Conservation (phyloP, 2,329 filamentous ascomycete species). For the Camillea tinctor region DNA sequence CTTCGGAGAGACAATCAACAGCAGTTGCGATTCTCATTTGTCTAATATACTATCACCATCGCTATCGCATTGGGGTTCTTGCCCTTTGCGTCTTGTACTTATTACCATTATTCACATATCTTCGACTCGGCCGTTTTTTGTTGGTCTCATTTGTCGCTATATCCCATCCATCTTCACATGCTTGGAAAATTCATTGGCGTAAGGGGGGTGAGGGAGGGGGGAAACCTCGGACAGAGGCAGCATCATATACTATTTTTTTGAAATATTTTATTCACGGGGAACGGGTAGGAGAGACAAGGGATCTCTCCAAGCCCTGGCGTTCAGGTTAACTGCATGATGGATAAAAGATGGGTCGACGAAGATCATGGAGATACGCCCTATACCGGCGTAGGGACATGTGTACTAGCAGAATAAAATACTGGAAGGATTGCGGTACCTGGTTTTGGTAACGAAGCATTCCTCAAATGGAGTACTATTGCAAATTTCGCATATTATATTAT, state of each 20-base stretch:
- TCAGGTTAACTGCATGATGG: constrained; percentile 29
- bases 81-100: constrained; percentile 13
- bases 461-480: neutral
- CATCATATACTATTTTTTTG: constrained; percentile 20
- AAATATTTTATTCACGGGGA: constrained; percentile 12
- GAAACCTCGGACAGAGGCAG: constrained; percentile 17
- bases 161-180: constrained; percentile 1
- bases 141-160: constrained; percentile 20
- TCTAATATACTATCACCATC: constrained; percentile 16
- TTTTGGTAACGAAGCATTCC: neutral
- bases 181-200: constrained; percentile 23
- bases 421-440: constrained; percentile 1
- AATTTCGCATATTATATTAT: neutral
- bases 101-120: constrained; percentile 17
- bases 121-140: neutral
- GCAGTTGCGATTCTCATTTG: constrained; percentile 22
- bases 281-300: constrained; percentile 18
- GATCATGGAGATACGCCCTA: constrained; percentile 11
- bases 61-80: constrained; percentile 4
- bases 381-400: constrained; percentile 9
- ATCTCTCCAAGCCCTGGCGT: constrained; percentile 25
- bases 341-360: constrained; percentile 21
- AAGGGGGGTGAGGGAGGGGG: too few relatives aligned
- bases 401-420: constrained; percentile 1
- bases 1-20: constrained; percentile 6